Percentiles rank a stretch among this genome's conserved stretches.
Evolutionary conservation across 192 early-diverging fungal species (phyloP).

Genomic region (Geranomyces michiganensis): DNA sequence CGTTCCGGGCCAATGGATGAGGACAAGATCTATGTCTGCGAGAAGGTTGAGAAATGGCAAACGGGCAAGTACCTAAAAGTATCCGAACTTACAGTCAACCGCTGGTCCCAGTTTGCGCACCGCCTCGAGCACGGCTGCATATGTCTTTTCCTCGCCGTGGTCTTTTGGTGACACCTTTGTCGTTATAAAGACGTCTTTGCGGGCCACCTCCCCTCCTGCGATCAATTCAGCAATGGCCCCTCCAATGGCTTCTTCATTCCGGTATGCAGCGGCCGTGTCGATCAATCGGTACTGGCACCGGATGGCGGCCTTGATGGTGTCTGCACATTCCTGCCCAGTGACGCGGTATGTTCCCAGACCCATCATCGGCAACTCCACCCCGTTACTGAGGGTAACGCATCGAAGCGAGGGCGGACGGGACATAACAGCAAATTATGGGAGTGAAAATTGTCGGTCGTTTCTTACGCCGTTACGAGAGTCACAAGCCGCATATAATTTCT

Average conservation of each 20-base stretch:
- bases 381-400: conserved; percentile 29
- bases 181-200: conserved; percentile 47
- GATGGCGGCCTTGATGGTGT: conserved; percentile 28
- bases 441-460: too few relatives aligned
- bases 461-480: too few relatives aligned
- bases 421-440: too few relatives aligned
- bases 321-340: conserved; percentile 10
- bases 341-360: conserved; percentile 40
- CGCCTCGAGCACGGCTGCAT: conserved; percentile 35
- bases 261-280: conserved; percentile 39
- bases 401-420: too few relatives aligned
- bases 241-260: conserved; percentile 45
- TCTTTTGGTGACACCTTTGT: conserved; percentile 46
- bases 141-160: conserved; percentile 42
- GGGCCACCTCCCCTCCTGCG: neutral
- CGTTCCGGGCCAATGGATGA: conserved; percentile 42
- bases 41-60: neutral
- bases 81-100: conserved; percentile 18
- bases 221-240: conserved; percentile 27
- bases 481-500: too few relatives aligned
- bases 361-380: conserved; percentile 19
- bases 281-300: conserved; percentile 30
- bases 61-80: neutral
- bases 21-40: conserved; percentile 33
- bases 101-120: conserved; percentile 34